Evolutionary conservation across 257 asterid genomes (phyloP), one percentile per base, ranked within the genome.

Genomic region (Lycium ferocissimum): DNA sequence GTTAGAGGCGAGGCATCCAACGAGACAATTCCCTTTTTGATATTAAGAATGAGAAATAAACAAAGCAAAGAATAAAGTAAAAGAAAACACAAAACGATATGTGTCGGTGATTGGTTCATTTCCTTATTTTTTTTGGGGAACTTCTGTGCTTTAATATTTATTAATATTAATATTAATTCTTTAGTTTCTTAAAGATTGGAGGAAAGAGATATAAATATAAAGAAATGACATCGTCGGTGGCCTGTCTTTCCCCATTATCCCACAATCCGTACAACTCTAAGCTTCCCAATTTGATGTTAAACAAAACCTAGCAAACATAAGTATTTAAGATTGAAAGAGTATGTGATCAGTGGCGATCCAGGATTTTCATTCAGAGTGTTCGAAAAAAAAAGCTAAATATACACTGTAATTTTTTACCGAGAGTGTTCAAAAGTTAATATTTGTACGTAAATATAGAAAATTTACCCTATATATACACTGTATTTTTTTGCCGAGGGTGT

Each of bases 71-170:
- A 83, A 85, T 75, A 83, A 85, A 85, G 76, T 54, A 22, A 38
- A 70, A 61, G 18, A 37, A n/a, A 37, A 70, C 56, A 63, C 84
- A 22, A 57, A 83, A 66, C 61, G 73, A 59, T 72, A 56, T 83
- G 86, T 54, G 90, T 88, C 90, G 90, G 90, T 85, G 88, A 84
- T 85, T 17, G 65, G 20, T 33, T 22, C 54, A 35, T 61, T 61
- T 47, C 9, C 3, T 35, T 33, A 63, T 35, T 37, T 37, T 5
- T 53, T 51, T 49, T n/a, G 61, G 17, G n/a, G n/a, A 49, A 47
- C 35, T 12, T 73, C 11, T 73, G 1, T 73, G 40, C 61, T 56
- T 14, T 56, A 13, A 56, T 56, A 56, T 20, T 45, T 45, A 73
- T 22, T 71, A 5, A 13, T 11, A 66, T 13, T 66, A 66, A 17